Base-by-base conservation (phyloP, 2,329 filamentous ascomycete species). In the Colletotrichum sidae region DNA sequence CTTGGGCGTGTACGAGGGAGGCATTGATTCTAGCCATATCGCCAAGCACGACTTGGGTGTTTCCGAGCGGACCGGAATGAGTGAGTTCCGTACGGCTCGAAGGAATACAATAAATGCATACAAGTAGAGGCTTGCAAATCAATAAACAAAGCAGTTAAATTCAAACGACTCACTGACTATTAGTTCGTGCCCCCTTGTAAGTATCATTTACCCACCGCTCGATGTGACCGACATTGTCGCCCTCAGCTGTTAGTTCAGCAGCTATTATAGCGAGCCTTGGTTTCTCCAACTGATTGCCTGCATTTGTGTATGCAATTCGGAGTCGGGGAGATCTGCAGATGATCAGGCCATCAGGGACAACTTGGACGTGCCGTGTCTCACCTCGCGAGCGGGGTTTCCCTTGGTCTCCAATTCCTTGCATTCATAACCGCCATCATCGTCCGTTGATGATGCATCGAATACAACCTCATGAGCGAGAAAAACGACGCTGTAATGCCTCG, bases 291-390 rank as follows among this genome's bases (percentile, higher is more conserved):
- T 44, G 42, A 46, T 15, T 13, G 51, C 17, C n/a, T 15, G 58
- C 63, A 49, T 57, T 52, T 58, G 53, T 66, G 25, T 33, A 42
- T 61, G 63, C 41, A 62, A 49, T 41, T 66, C 46, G 37, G 41
- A 49, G 63, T 15, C 47, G 63, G 58, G 47, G n/a, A 35, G 49
- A 57, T 63, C 58, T 66, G 58, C 63, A 57, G 63, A 66, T 66
- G n/a, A 41, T 66, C 63, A 66, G 63, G 58, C 58, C 63, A 66
- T 57, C 47, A 53, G 56, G 41, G 34, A 53, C 25, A 9, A 52
- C 41, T 60, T 41, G 39, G 33, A 45, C 57, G 46, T 41, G n/a
- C 15, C 37, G n/a, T 52, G 62, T 65, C 63, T 66, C 63, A 63
- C 62, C 17, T 44, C 39, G 37, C 58, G 57, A 55, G 62, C 62